A percentile compares a stretch with the other conserved stretches of the same genome.
These are phyloP conservation scores for Phytopythium delawarense DNA, from an alignment of 352 stramenopile species.

Conservation along the genomic window DNA sequence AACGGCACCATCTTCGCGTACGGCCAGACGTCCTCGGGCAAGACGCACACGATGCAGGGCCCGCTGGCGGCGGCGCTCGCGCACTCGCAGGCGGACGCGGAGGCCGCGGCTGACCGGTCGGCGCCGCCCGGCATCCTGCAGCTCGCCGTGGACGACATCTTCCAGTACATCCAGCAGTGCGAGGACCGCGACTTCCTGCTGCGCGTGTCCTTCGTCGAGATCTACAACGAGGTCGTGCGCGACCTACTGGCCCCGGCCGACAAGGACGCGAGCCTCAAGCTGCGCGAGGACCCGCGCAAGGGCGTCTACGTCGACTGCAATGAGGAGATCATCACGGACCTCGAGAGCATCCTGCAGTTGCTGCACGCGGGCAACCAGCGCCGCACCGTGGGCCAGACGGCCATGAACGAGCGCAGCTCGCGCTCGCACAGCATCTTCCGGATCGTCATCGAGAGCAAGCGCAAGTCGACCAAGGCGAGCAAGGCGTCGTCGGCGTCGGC, in stretches of 20 bases:
- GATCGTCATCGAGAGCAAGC: constrained; percentile 82
- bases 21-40: constrained; percentile 94
- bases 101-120: background rate
- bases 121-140: constrained; percentile 71
- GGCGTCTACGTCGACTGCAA: constrained; percentile 96
- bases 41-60: constrained; percentile 98
- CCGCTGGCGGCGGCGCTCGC: background rate
- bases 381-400: constrained; percentile 57
- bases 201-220: constrained; percentile 97
- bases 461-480: constrained; percentile 23
- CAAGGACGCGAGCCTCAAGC: constrained; percentile 55
- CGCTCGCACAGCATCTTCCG: constrained; percentile 83
- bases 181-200: constrained; percentile 93
- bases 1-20: constrained; percentile 95
- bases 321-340: constrained; percentile 91
- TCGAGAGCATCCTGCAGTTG: constrained; percentile 53
- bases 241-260: constrained; percentile 89
- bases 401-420: constrained; percentile 81
- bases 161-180: constrained; percentile 77
- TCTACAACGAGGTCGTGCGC: constrained; percentile 98
- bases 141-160: constrained; percentile 94
- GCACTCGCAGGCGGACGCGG: background rate
- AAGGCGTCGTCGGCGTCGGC: background rate
- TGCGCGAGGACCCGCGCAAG: constrained; percentile 93
- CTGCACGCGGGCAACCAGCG: constrained; percentile 65